These are phyloP conservation scores for Polytrichum formosum DNA, from an alignment of 225 moss, liverwort and hornwort genomes.

Conservation along the genomic window DNA sequence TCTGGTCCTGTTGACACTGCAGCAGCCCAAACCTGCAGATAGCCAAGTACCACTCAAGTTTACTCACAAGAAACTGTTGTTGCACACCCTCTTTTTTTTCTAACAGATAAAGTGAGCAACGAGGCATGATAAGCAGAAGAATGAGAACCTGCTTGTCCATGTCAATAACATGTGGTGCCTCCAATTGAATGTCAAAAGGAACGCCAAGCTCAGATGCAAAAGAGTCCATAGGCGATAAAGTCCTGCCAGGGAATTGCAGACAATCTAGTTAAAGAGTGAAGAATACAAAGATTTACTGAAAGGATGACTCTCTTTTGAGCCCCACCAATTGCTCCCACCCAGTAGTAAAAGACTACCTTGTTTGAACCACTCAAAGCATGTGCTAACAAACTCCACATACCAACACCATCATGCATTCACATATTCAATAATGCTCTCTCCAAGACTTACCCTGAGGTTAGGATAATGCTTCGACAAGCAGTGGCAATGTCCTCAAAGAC, in stretches of 20 bases:
- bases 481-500: slow-evolving; percentile 61
- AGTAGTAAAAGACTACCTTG: too few relatives aligned
- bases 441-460: slow-evolving; percentile 68
- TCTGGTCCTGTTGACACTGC: slow-evolving; percentile 61
- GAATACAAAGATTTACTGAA: too few relatives aligned
- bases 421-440: background rate
- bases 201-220: slow-evolving; percentile 82
- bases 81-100: too few relatives aligned
- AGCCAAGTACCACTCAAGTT: background rate
- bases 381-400: background rate
- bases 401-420: background rate
- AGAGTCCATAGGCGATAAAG: slow-evolving; percentile 71
- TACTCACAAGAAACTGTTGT: too few relatives aligned
- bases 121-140: background rate
- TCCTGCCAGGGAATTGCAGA: slow-evolving; percentile 33
- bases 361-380: background rate
- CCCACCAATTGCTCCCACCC: too few relatives aligned
- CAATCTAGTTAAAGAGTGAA: background rate
- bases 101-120: too few relatives aligned
- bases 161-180: slow-evolving; percentile 75
- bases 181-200: slow-evolving; percentile 60
- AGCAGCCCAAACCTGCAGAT: slow-evolving; percentile 69
- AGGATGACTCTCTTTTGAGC: too few relatives aligned
- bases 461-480: slow-evolving; percentile 56
- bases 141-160: slow-evolving; percentile 63